These are phyloP conservation scores for Desmodesmus armatus DNA, from an alignment of 139 green algal species.

Conservation along the genomic window DNA sequence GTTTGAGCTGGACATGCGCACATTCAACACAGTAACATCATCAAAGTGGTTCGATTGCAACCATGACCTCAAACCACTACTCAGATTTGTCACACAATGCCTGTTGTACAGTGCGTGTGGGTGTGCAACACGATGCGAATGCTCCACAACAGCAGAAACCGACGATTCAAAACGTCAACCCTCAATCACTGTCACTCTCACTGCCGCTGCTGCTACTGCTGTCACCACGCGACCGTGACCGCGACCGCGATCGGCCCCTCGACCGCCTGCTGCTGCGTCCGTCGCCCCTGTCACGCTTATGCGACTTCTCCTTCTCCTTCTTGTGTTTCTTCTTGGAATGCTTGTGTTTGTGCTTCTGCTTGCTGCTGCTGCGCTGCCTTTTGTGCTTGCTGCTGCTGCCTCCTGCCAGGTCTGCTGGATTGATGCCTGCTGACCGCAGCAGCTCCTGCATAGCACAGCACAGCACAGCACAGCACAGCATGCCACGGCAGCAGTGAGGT, in stretches of 20 bases:
- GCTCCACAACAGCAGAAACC: too few species aligned
- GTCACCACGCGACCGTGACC: neutral
- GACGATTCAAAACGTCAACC: too few species aligned
- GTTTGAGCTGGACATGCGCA: too few species aligned
- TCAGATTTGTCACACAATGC: too few species aligned
- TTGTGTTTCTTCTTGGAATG: constrained; percentile 26
- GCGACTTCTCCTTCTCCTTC: constrained; percentile 13
- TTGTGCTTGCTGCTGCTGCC: neutral
- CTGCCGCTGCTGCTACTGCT: constrained; percentile 25
- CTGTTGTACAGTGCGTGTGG: too few species aligned
- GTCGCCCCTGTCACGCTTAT: neutral
- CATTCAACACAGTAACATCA: too few species aligned
- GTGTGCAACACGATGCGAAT: too few species aligned
- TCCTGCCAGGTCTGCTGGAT: neutral
- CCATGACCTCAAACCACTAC: too few species aligned
- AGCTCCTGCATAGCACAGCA: constrained; percentile 3
- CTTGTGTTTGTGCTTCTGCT: constrained; percentile 34
- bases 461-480: too few species aligned
- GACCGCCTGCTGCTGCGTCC: neutral
- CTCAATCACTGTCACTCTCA: neutral
- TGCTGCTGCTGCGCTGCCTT: neutral
- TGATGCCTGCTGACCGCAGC: constrained; percentile 27
- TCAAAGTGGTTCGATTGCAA: too few species aligned
- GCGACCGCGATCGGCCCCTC: neutral
- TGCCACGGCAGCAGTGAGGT: neutral